A percentile compares a stretch with the other conserved stretches of the same genome.
Conservation (phyloP, 2,329 filamentous ascomycete species). For the Pseudocercospora ulei region DNA sequence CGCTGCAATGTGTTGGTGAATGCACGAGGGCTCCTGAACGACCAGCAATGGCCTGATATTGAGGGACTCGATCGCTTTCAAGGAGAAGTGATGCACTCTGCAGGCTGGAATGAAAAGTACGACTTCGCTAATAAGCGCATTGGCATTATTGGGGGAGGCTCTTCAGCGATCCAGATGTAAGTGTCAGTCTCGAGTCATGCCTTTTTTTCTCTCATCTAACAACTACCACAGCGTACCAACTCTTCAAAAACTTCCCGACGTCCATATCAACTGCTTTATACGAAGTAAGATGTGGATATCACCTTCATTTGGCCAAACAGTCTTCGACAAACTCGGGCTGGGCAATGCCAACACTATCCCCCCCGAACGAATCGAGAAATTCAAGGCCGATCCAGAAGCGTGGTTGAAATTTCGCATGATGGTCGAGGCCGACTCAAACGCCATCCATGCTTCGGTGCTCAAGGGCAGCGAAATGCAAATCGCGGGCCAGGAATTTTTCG, state of each 20-base stretch:
- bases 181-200: background rate
- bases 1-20: conserved; percentile 20
- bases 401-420: conserved; percentile 46
- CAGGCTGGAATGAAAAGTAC: conserved; percentile 32
- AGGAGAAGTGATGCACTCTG: conserved; percentile 36
- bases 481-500: conserved; percentile 34
- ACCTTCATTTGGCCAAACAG: conserved; percentile 42
- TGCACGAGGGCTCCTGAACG: conserved; percentile 20
- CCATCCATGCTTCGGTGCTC: conserved; percentile 38
- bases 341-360: conserved; percentile 46
- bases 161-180: conserved; percentile 37
- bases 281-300: conserved; percentile 57
- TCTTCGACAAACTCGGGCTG: conserved; percentile 33
- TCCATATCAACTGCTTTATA: conserved; percentile 52
- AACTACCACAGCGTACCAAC: conserved; percentile 27
- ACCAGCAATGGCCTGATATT: conserved; percentile 20
- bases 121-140: conserved; percentile 34
- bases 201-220: background rate
- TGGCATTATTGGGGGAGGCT: conserved; percentile 38
- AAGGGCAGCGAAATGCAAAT: conserved; percentile 36
- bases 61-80: conserved; percentile 36
- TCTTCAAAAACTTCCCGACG: conserved; percentile 32
- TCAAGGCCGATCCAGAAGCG: conserved; percentile 48
- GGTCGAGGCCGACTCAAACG: conserved; percentile 51
- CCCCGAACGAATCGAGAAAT: conserved; percentile 47